Percentiles rank a stretch among this genome's conserved stretches.
Evolutionary conservation across 164 flowering plant species (phyloP).

Genomic region (Cinnamomum chago): DNA sequence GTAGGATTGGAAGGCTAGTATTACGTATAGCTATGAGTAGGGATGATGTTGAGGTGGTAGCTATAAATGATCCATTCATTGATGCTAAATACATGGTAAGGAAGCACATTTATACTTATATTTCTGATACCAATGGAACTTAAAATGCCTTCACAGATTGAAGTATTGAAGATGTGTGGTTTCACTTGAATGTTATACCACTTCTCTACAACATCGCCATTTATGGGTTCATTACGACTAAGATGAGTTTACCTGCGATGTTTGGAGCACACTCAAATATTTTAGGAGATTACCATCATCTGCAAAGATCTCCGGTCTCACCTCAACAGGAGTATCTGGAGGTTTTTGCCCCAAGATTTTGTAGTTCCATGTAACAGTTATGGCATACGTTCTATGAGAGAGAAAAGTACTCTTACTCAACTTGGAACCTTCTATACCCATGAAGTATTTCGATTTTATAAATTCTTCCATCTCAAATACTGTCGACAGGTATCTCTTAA

Average conservation of each 20-base stretch:
- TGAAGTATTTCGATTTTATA: too few relatives aligned
- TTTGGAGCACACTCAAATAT: too few relatives aligned
- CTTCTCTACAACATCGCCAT: background rate
- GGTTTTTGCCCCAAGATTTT: too few relatives aligned
- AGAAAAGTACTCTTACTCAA: background rate
- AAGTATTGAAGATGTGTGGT: background rate
- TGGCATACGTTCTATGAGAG: background rate
- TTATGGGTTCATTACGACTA: background rate
- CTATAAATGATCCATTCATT: conserved; percentile 91
- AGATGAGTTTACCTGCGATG: too few relatives aligned
- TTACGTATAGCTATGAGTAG: conserved; percentile 69
- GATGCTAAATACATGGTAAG: conserved; percentile 86
- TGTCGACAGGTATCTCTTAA: too few relatives aligned
- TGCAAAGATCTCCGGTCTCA: too few relatives aligned
- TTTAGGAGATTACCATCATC: too few relatives aligned
- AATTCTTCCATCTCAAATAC: too few relatives aligned
- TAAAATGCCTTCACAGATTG: background rate
- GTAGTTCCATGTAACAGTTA: too few relatives aligned
- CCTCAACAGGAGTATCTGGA: too few relatives aligned
- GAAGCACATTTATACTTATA: background rate
- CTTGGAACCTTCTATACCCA: too few relatives aligned
- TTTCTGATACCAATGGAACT: too few relatives aligned
- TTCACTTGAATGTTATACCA: background rate
- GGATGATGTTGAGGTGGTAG: conserved; percentile 90
- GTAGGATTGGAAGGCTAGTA: conserved; percentile 93